Evolutionary conservation across 2,329 filamentous ascomycete species (phyloP).

Genomic region (Arthrinium puccinioides): DNA sequence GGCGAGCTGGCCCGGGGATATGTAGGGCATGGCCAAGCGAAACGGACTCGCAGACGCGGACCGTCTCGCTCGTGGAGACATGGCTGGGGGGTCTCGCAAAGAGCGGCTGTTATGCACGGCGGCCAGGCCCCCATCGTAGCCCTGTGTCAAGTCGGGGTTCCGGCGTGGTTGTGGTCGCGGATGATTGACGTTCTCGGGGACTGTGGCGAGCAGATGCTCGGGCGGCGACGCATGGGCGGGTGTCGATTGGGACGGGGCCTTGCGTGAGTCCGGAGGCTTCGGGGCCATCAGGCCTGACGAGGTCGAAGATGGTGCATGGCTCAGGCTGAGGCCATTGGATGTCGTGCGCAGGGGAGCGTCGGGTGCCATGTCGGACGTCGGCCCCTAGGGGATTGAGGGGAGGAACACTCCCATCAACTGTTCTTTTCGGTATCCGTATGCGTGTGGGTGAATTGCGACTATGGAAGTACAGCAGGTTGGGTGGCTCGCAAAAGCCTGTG

Average conservation of each 20-base stretch:
- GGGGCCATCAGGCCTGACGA: not conserved
- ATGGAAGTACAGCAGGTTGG: too few species aligned
- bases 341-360: slow-evolving; percentile 2
- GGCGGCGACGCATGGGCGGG: not conserved
- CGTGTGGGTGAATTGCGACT: too few species aligned
- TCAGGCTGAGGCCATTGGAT: not conserved
- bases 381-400: slow-evolving; percentile 1
- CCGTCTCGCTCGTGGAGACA: slow-evolving; percentile 11
- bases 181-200: too few species aligned
- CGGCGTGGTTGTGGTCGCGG: not conserved
- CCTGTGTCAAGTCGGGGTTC: not conserved
- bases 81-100: slow-evolving; percentile 3
- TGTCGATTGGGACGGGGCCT: not conserved
- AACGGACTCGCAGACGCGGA: slow-evolving; percentile 26
- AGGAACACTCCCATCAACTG: slow-evolving; percentile 1
- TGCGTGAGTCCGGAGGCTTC: not conserved
- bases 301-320: slow-evolving; percentile 1
- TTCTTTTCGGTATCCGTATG: too few species aligned
- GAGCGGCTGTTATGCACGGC: not conserved
- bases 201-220: not conserved
- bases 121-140: not conserved
- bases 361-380: slow-evolving; percentile 2
- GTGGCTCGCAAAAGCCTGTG: too few species aligned
- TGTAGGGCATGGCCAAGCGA: slow-evolving; percentile 34
- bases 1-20: slow-evolving; percentile 48